A percentile compares a stretch with the other conserved stretches of the same genome.
These are phyloP conservation scores for Corynespora cassiicola DNA, from an alignment of 2,329 filamentous ascomycete species.

Conservation along the genomic window DNA sequence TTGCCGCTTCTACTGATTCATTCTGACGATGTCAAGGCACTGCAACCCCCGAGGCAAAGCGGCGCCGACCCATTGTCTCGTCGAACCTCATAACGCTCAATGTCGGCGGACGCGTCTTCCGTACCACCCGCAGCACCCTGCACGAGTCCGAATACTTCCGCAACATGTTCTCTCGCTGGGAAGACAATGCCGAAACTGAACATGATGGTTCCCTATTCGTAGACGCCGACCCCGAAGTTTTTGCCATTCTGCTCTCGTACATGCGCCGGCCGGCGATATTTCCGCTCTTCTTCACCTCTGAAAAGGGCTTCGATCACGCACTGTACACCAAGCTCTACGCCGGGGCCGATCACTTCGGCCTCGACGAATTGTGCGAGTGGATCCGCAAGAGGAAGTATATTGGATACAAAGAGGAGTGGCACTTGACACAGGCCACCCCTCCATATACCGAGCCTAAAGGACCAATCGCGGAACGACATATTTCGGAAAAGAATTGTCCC, in stretches of 20 bases:
- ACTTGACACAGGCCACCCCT: too few species aligned
- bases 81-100: constrained; percentile 19
- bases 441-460: too few species aligned
- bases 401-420: too few species aligned
- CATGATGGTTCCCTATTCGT: constrained; percentile 46
- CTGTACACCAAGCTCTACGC: constrained; percentile 39
- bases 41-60: background rate
- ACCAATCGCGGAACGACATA: too few species aligned
- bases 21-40: constrained; percentile 3
- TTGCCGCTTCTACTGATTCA: constrained; percentile 3
- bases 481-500: too few species aligned
- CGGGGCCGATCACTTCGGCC: constrained; percentile 44
- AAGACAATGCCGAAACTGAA: constrained; percentile 13
- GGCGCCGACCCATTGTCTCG: background rate
- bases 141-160: constrained; percentile 16
- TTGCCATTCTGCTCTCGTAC: constrained; percentile 30
- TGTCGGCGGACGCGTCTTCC: constrained; percentile 21
- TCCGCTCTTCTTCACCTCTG: constrained; percentile 42
- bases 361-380: constrained; percentile 38
- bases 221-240: constrained; percentile 45
- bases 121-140: constrained; percentile 11
- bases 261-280: constrained; percentile 24
- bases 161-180: constrained; percentile 4
- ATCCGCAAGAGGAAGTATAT: constrained; percentile 30
- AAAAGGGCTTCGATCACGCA: constrained; percentile 39